These are phyloP conservation scores for Cladophialophora exuberans DNA, from an alignment of 2,329 filamentous ascomycete species.

Conservation along the genomic window DNA sequence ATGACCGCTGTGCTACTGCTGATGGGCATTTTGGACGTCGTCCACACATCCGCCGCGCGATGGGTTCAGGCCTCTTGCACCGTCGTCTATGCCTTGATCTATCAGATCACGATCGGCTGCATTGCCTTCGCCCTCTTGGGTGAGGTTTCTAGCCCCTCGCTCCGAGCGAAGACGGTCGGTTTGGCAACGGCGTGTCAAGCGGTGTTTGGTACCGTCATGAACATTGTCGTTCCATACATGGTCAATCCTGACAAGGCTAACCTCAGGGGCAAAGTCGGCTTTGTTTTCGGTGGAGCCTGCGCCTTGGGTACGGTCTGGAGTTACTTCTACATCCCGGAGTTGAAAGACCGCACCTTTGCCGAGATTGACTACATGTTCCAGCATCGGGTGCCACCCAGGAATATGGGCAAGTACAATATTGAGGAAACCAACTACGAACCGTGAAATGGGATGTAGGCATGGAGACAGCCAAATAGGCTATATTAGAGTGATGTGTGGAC, in stretches of 20 bases:
- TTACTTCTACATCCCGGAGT: slow-evolving; percentile 36
- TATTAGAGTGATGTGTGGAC: no score
- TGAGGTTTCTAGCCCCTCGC: slow-evolving; percentile 48
- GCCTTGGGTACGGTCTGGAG: slow-evolving; percentile 31
- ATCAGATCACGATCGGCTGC: slow-evolving; percentile 46
- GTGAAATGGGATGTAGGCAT: neutral
- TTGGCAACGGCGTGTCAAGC: slow-evolving; percentile 46
- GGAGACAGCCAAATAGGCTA: no score
- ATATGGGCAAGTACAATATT: slow-evolving; percentile 29
- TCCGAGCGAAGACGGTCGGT: slow-evolving; percentile 51
- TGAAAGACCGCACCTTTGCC: slow-evolving; percentile 35
- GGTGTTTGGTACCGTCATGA: slow-evolving; percentile 43
- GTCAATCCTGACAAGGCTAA: slow-evolving; percentile 34
- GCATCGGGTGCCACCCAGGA: slow-evolving; percentile 31
- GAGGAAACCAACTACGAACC: slow-evolving; percentile 18
- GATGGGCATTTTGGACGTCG: slow-evolving; percentile 47
- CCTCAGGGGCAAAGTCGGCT: slow-evolving; percentile 38
- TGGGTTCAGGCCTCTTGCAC: slow-evolving; percentile 44
- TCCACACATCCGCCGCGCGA: slow-evolving; percentile 38
- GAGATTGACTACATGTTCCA: slow-evolving; percentile 43
- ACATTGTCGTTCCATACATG: slow-evolving; percentile 45
- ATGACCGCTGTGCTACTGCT: slow-evolving; percentile 41
- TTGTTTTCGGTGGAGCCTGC: slow-evolving; percentile 37
- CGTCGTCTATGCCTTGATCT: slow-evolving; percentile 45
- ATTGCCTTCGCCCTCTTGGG: slow-evolving; percentile 52